These are phyloP conservation scores for Acrocalymma vagum DNA, from an alignment of 2,329 filamentous ascomycete species.

Conservation along the genomic window DNA sequence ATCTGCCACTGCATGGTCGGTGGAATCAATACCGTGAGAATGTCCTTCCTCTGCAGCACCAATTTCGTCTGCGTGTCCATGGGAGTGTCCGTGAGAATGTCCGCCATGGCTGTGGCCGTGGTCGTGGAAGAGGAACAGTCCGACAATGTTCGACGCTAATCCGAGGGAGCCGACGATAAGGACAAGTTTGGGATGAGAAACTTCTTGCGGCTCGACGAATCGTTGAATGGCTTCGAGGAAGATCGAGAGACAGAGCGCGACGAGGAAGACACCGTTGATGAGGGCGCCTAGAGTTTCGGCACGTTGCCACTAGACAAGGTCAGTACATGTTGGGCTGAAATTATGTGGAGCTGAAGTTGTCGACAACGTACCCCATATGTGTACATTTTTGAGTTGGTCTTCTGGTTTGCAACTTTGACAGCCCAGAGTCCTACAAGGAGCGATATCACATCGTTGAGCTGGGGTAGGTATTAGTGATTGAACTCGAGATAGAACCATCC, in stretches of 20 bases:
- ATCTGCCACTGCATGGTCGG: constrained; percentile 59
- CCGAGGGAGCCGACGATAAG: constrained; percentile 89
- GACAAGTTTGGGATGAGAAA: constrained; percentile 84
- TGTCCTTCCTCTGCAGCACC: constrained; percentile 63
- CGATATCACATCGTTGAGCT: constrained; percentile 98
- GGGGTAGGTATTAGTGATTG: constrained; percentile 18
- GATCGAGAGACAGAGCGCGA: constrained; percentile 95
- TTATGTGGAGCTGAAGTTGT: no score
- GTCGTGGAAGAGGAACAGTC: constrained; percentile 90
- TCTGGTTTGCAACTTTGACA: constrained; percentile 85
- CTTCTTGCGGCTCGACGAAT: constrained; percentile 88
- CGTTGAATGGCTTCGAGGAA: constrained; percentile 93
- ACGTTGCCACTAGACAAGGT: constrained; percentile 78
- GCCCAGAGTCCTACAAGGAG: constrained; percentile 94
- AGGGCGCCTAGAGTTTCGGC: constrained; percentile 96
- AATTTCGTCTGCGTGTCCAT: constrained; percentile 53
- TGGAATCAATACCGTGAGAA: constrained; percentile 54
- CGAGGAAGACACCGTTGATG: constrained; percentile 96
- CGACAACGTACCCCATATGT: constrained; percentile 81
- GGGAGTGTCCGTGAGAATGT: constrained; percentile 59
- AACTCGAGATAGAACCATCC: background rate
- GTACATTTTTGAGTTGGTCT: constrained; percentile 83
- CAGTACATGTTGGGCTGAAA: constrained; percentile 15
- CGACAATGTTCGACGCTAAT: constrained; percentile 86
- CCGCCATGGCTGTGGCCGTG: constrained; percentile 83